Conservation (phyloP, 1,139 yeast genomes). For the Trichomonascaceae sp. region DNA sequence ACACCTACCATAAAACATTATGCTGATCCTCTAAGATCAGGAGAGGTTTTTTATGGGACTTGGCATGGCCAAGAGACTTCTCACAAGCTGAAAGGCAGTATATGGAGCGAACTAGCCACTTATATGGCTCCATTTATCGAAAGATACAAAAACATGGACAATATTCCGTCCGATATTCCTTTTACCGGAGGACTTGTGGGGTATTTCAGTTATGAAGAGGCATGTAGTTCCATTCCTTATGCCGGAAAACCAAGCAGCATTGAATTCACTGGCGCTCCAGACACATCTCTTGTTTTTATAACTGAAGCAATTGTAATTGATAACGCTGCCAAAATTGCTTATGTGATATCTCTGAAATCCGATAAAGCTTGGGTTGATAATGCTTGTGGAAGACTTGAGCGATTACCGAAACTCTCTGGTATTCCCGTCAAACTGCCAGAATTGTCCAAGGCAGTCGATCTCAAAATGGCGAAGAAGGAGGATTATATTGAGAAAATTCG, state of each 20-base stretch:
- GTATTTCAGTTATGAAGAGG: slow-evolving; percentile 65
- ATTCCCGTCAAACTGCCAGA: neutral
- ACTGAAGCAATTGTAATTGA: slow-evolving; percentile 59
- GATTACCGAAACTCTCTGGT: neutral
- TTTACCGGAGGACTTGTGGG: slow-evolving; percentile 91
- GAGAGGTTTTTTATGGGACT: slow-evolving; percentile 29
- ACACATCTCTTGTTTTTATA: slow-evolving; percentile 65
- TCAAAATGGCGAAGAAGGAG: slow-evolving; percentile 45
- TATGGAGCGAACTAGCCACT: slow-evolving; percentile 48
- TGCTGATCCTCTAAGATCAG: slow-evolving; percentile 25
- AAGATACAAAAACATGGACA: slow-evolving; percentile 17
- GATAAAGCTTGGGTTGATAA: slow-evolving; percentile 23
- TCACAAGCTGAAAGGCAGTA: slow-evolving; percentile 18
- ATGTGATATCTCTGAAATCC: slow-evolving; percentile 46
- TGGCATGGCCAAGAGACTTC: slow-evolving; percentile 13
- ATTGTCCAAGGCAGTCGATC: neutral
- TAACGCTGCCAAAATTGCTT: slow-evolving; percentile 44
- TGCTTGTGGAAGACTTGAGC: neutral
- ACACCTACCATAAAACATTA: slow-evolving; percentile 67
- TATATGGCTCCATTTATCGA: slow-evolving; percentile 41
- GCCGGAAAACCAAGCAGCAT: neutral
- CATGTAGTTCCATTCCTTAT: slow-evolving; percentile 32
- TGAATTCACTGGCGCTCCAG: slow-evolving; percentile 45
- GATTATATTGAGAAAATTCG: slow-evolving; percentile 52
- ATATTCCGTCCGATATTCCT: slow-evolving; percentile 18